Conservation (phyloP, 208 protist genomes). For the Acanthamoeba castellanii region DNA sequence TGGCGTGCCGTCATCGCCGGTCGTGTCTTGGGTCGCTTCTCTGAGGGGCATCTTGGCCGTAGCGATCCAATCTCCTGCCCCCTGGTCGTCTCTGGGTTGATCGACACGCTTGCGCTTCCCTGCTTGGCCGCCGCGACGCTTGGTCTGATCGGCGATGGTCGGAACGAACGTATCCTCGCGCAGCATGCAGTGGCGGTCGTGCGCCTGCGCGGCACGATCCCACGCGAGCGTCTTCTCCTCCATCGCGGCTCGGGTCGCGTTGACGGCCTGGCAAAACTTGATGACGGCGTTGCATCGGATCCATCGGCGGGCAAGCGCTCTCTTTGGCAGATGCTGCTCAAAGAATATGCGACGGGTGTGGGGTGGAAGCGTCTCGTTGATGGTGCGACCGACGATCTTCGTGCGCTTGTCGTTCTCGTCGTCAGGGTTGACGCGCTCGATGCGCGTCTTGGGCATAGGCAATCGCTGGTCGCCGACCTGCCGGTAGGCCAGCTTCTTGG, state of each 20-base stretch:
- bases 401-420: not conserved
- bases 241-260: not conserved
- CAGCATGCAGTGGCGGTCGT: too few species aligned
- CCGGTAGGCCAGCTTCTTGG: constrained; percentile 9
- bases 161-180: too few species aligned
- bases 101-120: too few species aligned
- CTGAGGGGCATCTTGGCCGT: too few species aligned
- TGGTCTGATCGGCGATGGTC: too few species aligned
- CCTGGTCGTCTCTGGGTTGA: too few species aligned
- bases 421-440: not conserved
- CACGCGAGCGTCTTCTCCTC: constrained; percentile 8
- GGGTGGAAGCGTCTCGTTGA: not conserved
- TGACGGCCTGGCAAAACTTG: constrained; percentile 25
- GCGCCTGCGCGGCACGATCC: too few species aligned
- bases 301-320: not conserved
- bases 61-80: too few species aligned
- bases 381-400: not conserved
- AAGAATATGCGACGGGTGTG: not conserved
- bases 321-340: not conserved
- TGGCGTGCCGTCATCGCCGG: too few species aligned
- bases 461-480: not conserved
- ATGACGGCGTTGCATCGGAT: not conserved
- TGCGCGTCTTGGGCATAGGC: not conserved
- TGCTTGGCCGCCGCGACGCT: too few species aligned
- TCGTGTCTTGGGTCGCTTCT: too few species aligned